Evolutionary conservation across 2,329 filamentous ascomycete genomes (phyloP).

Genomic region (Chaetomium sp.): DNA sequence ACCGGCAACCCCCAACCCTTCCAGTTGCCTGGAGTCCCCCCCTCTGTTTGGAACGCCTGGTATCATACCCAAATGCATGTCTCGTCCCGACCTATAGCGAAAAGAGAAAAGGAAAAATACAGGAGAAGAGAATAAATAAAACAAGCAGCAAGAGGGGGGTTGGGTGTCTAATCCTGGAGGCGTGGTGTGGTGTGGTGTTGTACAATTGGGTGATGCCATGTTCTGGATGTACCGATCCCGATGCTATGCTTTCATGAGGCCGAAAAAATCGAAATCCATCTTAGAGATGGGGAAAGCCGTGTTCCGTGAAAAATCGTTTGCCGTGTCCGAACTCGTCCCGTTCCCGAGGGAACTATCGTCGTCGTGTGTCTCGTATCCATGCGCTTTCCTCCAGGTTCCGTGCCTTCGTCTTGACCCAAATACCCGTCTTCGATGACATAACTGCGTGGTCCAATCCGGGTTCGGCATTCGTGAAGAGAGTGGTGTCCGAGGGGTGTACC

Average conservation of each 20-base stretch:
- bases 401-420: slow-evolving; percentile 9
- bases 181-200: slow-evolving; percentile 34
- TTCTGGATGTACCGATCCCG: slow-evolving; percentile 28
- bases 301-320: slow-evolving; percentile 1
- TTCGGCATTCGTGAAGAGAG: slow-evolving; percentile 31
- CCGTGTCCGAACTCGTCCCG: slow-evolving; percentile 2
- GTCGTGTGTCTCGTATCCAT: neutral
- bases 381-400: neutral
- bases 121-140: slow-evolving; percentile 24
- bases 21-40: slow-evolving; percentile 32
- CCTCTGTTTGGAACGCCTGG: slow-evolving; percentile 34
- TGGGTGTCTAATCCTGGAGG: slow-evolving; percentile 17
- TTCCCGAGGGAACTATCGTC: neutral
- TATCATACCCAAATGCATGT: slow-evolving; percentile 36
- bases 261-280: slow-evolving; percentile 15
- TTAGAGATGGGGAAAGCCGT: slow-evolving; percentile 1
- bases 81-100: slow-evolving; percentile 24
- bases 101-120: slow-evolving; percentile 24
- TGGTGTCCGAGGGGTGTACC: neutral
- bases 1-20: slow-evolving; percentile 15
- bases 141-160: slow-evolving; percentile 27
- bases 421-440: slow-evolving; percentile 35
- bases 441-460: slow-evolving; percentile 27
- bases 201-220: slow-evolving; percentile 31
- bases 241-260: slow-evolving; percentile 33